Percentiles rank a stretch among this genome's conserved stretches.
Evolutionary conservation across 2,329 filamentous ascomycete species (phyloP).

Genomic region (Trichoderma citrinoviride): DNA sequence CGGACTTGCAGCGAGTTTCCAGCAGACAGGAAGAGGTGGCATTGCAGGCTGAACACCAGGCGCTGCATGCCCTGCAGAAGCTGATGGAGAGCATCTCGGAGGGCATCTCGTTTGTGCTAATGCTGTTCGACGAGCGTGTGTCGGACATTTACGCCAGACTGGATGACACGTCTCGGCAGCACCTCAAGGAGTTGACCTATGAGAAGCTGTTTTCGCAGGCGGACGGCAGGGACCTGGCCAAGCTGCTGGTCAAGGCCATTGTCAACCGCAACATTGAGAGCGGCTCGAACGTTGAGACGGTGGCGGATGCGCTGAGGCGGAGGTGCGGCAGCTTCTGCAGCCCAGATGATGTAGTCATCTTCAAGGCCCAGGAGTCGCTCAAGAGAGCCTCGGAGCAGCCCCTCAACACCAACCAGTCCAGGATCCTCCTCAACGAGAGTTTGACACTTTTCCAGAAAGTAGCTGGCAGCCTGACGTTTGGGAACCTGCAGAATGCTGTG

Average conservation of each 20-base stretch:
- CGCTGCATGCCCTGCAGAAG: conserved; percentile 79
- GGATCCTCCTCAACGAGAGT: conserved; percentile 83
- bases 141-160: conserved; percentile 81
- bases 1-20: conserved; percentile 72
- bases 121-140: conserved; percentile 90
- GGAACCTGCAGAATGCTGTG: conserved; percentile 76
- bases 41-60: conserved; percentile 90
- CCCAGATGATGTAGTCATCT: conserved; percentile 93
- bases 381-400: conserved; percentile 82
- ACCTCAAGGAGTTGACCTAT: conserved; percentile 76
- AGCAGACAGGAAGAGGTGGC: conserved; percentile 90
- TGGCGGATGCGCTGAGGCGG: conserved; percentile 88
- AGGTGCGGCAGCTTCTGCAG: conserved; percentile 97
- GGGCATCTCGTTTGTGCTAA: conserved; percentile 92
- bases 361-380: conserved; percentile 94
- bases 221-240: conserved; percentile 83
- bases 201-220: conserved; percentile 80
- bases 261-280: conserved; percentile 97
- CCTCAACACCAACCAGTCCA: conserved; percentile 70
- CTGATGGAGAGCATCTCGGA: conserved; percentile 90
- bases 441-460: conserved; percentile 85
- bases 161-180: conserved; percentile 65
- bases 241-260: conserved; percentile 93
- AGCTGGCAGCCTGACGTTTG: conserved; percentile 73
- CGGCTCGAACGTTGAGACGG: conserved; percentile 94